These are phyloP conservation scores for Rubroshorea leprosula DNA, from an alignment of 345 rosid species.

Conservation along the genomic window DNA sequence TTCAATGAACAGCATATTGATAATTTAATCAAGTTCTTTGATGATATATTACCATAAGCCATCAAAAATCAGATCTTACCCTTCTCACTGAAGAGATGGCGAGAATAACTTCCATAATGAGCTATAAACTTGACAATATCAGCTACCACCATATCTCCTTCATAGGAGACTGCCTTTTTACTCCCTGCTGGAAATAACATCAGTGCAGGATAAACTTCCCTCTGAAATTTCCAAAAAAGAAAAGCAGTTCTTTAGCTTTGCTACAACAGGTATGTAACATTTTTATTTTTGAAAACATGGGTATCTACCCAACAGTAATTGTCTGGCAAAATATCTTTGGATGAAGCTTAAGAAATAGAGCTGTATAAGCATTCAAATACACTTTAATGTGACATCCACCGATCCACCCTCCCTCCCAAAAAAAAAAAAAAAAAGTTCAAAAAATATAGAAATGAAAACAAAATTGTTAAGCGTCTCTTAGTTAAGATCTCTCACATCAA, in stretches of 20 bases:
- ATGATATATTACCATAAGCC: too few relatives aligned
- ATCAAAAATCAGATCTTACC: constrained; percentile 28
- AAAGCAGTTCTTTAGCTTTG: background rate
- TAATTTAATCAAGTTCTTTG: background rate
- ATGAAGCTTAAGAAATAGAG: too few relatives aligned
- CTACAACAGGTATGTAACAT: too few relatives aligned
- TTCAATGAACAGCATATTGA: too few relatives aligned
- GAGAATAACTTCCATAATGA: constrained; percentile 51
- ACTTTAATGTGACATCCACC: too few relatives aligned
- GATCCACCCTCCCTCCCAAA: constrained; percentile 1
- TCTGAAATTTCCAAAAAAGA: constrained; percentile 39
- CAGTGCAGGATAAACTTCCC: constrained; percentile 78
- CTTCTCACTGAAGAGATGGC: constrained; percentile 39
- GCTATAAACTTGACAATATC: constrained; percentile 66
- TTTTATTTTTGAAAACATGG: too few relatives aligned
- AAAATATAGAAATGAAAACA: background rate
- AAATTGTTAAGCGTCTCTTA: too few relatives aligned
- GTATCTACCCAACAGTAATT: too few relatives aligned
- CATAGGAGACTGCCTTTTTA: constrained; percentile 44
- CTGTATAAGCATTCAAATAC: too few relatives aligned
- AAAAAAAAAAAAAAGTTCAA: background rate
- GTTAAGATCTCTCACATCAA: too few relatives aligned
- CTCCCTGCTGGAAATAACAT: constrained; percentile 74
- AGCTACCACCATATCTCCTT: constrained; percentile 66
- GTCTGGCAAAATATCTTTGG: too few relatives aligned